Evolutionary conservation across 768 basidiomycete species (phyloP).

Genomic region (Plicaturopsis crispa): DNA sequence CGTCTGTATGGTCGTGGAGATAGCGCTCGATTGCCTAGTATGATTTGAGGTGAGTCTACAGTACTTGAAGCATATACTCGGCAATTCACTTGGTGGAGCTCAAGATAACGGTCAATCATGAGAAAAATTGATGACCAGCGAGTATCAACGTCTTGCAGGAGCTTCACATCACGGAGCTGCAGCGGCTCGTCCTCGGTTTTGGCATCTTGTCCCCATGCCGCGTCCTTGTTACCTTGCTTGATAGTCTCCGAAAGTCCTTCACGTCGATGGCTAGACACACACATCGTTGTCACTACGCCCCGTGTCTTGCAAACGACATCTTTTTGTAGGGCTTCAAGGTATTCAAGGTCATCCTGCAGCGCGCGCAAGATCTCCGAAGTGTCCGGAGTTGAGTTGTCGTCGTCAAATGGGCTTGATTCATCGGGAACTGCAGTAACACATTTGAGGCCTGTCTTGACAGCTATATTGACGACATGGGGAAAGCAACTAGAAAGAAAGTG

Average conservation of each 20-base stretch:
- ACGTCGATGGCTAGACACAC: conserved; percentile 9
- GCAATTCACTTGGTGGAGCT: conserved; percentile 11
- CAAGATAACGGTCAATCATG: conserved; percentile 21
- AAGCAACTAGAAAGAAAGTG: too few relatives aligned
- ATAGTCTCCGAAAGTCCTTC: conserved; percentile 7
- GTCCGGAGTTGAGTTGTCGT: too few relatives aligned
- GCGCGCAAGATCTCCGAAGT: conserved; percentile 7
- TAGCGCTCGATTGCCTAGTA: too few relatives aligned
- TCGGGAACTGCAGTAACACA: conserved; percentile 4
- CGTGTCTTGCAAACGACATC: not conserved
- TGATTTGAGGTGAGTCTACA: too few relatives aligned
- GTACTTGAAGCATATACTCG: conserved; percentile 3
- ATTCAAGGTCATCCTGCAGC: not conserved
- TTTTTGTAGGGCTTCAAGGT: not conserved
- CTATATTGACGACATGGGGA: conserved; percentile 13
- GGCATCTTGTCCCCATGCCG: conserved; percentile 3
- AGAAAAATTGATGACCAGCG: conserved; percentile 24
- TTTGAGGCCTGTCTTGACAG: conserved; percentile 9
- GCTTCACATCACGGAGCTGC: conserved; percentile 7
- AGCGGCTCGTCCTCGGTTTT: not conserved
- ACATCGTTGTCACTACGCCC: conserved; percentile 8
- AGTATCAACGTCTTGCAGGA: conserved; percentile 20
- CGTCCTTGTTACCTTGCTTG: conserved; percentile 6
- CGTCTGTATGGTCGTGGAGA: conserved; percentile 4
- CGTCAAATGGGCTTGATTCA: too few relatives aligned